Percentiles rank a stretch among this genome's conserved stretches.
phyloP scores from a whole-genome alignment of 441 rosid species.

The Eutrema salsugineum region DNA sequence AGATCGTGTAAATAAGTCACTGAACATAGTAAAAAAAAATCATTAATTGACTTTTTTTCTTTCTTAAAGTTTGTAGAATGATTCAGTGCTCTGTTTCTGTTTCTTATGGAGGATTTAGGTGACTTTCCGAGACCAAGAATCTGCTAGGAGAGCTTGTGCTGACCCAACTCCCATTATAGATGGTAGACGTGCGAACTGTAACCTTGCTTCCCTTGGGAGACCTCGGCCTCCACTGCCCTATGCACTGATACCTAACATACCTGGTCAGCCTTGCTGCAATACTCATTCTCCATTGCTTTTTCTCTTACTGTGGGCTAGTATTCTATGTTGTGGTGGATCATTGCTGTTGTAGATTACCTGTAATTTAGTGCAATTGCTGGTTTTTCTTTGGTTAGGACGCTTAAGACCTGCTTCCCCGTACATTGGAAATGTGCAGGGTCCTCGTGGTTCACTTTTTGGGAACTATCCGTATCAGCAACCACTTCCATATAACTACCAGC shows the following conservation, averaged over 20 bases:
- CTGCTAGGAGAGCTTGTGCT: constrained; percentile 92
- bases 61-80: constrained; percentile 35
- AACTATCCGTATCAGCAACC: constrained; percentile 79
- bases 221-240: constrained; percentile 63
- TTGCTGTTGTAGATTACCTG: not conserved
- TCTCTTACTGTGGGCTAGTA: not conserved
- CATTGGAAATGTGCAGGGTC: constrained; percentile 53
- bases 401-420: constrained; percentile 62
- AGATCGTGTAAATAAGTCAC: not conserved
- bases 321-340: not conserved
- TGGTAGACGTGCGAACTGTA: constrained; percentile 96
- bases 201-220: constrained; percentile 92
- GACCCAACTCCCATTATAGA: constrained; percentile 88
- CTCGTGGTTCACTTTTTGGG: constrained; percentile 66
- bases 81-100: constrained; percentile 43
- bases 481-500: constrained; percentile 69
- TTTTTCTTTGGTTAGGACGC: constrained; percentile 46
- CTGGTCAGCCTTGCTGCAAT: constrained; percentile 35
- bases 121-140: constrained; percentile 93
- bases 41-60: not conserved
- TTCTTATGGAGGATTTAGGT: constrained; percentile 92
- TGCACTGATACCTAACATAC: constrained; percentile 41
- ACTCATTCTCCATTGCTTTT: not conserved
- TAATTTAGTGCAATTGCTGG: constrained; percentile 16
- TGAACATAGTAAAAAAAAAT: not conserved